phyloP scores from a whole-genome alignment of 2,329 filamentous ascomycete genomes.

The Saccharata proteae region DNA sequence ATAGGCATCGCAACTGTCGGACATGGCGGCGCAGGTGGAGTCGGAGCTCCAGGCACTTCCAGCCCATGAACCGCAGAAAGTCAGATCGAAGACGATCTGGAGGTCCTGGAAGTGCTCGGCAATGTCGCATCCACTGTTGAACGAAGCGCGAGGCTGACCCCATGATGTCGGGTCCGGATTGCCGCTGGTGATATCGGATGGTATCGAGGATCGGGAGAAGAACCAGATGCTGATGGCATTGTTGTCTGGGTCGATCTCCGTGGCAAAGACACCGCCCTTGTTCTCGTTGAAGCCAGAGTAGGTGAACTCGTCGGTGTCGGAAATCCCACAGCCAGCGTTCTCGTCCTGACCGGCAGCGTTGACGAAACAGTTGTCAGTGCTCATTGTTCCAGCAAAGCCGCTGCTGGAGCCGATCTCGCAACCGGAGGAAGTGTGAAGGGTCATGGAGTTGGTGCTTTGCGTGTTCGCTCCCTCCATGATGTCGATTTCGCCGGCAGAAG shows the following conservation, averaged over 20 bases:
- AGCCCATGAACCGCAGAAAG: conserved; percentile 84
- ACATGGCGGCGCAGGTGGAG: conserved; percentile 46
- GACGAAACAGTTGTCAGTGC: conserved; percentile 38
- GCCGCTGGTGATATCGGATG: conserved; percentile 47
- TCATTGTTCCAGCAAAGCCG: conserved; percentile 37
- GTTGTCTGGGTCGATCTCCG: conserved; percentile 49
- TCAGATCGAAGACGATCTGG: conserved; percentile 69
- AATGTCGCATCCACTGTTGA: conserved; percentile 61
- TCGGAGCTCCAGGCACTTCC: conserved; percentile 52
- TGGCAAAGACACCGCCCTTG: conserved; percentile 35
- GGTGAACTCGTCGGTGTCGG: conserved; percentile 24
- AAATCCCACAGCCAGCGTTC: conserved; percentile 32
- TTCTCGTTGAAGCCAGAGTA: conserved; percentile 41
- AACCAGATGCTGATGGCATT: conserved; percentile 66
- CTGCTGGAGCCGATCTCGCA: conserved; percentile 28
- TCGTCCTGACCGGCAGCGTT: conserved; percentile 25
- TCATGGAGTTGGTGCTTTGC: conserved; percentile 30
- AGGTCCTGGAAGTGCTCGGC: conserved; percentile 56
- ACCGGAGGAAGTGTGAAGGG: conserved; percentile 34
- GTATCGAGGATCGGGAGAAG: conserved; percentile 59
- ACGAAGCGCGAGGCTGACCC: conserved; percentile 56
- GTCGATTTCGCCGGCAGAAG: conserved; percentile 34
- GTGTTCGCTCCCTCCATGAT: conserved; percentile 38
- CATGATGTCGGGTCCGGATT: conserved; percentile 56
- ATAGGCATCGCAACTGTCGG: conserved; percentile 56